Percentiles rank a stretch among this genome's conserved stretches.
These are phyloP conservation scores for Syncephalastrum monosporum DNA, from an alignment of 371 early-diverging fungal genomes.

Conservation along the genomic window DNA sequence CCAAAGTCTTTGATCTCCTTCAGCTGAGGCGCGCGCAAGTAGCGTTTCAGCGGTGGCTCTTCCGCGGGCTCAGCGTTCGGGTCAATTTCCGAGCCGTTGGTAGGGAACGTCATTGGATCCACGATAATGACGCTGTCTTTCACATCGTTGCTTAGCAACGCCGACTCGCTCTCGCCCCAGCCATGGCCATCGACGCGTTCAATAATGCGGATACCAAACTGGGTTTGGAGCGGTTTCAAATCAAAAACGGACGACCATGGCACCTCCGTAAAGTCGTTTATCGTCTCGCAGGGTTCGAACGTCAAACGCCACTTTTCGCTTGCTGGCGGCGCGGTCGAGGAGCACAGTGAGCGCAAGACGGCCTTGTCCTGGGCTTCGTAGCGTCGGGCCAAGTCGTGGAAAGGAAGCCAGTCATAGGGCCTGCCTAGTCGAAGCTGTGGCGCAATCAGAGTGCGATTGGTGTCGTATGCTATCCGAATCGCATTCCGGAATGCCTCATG, in stretches of 20 bases:
- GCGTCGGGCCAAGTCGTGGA: slow-evolving; percentile 30
- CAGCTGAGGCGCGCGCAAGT: slow-evolving; percentile 17
- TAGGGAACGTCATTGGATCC: slow-evolving; percentile 39
- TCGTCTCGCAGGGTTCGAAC: slow-evolving; percentile 20
- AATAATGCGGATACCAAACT: slow-evolving; percentile 38
- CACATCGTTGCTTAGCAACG: slow-evolving; percentile 9
- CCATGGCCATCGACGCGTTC: slow-evolving; percentile 37
- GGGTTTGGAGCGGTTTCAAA: slow-evolving; percentile 13
- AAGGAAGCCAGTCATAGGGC: slow-evolving; percentile 39
- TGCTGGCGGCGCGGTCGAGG: slow-evolving; percentile 3
- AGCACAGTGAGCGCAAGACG: slow-evolving; percentile 19
- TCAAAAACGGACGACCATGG: slow-evolving; percentile 25
- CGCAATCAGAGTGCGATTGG: slow-evolving; percentile 45
- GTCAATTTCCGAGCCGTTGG: slow-evolving; percentile 35
- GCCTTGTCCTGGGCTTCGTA: slow-evolving; percentile 40
- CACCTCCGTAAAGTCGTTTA: slow-evolving; percentile 30
- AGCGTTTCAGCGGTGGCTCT: slow-evolving; percentile 29
- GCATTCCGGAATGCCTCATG: slow-evolving; percentile 48
- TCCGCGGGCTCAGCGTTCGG: slow-evolving; percentile 15
- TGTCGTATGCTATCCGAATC: slow-evolving; percentile 41
- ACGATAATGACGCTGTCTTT: slow-evolving; percentile 28
- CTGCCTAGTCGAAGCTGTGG: slow-evolving; percentile 42
- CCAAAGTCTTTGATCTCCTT: slow-evolving; percentile 16
- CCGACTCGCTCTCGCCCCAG: slow-evolving; percentile 40
- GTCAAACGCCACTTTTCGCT: slow-evolving; percentile 19